Conservation (phyloP, 2,329 filamentous ascomycete species). For the Fusarium hainanense region DNA sequence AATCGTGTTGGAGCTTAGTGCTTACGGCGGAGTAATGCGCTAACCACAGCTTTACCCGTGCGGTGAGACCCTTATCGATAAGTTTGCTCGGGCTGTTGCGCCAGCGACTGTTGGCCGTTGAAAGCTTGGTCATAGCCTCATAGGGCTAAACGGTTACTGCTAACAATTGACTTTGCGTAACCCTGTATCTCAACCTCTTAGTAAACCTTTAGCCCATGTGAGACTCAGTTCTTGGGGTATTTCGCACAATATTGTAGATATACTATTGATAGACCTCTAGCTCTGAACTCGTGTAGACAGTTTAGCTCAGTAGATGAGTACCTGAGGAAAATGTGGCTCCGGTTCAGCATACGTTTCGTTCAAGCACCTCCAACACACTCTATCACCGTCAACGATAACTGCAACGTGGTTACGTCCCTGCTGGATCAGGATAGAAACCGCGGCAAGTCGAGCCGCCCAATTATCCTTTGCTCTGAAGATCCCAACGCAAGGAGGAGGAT, state of each 20-base stretch:
- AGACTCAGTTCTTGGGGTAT: too few species aligned
- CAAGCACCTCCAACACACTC: background rate
- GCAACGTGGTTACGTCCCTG: background rate
- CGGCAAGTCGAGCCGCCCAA: background rate
- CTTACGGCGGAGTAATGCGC: slow-evolving; percentile 4
- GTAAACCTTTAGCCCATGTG: too few species aligned
- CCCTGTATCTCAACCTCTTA: background rate
- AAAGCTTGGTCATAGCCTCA: background rate
- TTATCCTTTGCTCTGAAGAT: background rate
- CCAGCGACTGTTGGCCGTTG: background rate
- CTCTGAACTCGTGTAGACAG: too few species aligned
- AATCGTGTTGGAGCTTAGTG: slow-evolving; percentile 9
- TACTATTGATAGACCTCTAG: too few species aligned
- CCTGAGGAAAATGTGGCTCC: background rate
- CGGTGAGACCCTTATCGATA: slow-evolving; percentile 4
- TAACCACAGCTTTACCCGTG: background rate
- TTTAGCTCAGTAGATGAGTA: background rate
- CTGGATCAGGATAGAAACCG: background rate
- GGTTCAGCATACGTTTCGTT: background rate
- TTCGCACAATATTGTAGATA: too few species aligned
- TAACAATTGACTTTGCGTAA: background rate
- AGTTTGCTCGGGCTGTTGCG: background rate
- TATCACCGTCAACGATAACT: background rate
- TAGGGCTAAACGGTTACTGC: background rate
- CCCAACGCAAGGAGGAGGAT: background rate